Percentiles rank a stretch among this genome's conserved stretches.
These are phyloP conservation scores for Lactarius indigo DNA, from an alignment of 768 basidiomycete genomes.

Conservation along the genomic window DNA sequence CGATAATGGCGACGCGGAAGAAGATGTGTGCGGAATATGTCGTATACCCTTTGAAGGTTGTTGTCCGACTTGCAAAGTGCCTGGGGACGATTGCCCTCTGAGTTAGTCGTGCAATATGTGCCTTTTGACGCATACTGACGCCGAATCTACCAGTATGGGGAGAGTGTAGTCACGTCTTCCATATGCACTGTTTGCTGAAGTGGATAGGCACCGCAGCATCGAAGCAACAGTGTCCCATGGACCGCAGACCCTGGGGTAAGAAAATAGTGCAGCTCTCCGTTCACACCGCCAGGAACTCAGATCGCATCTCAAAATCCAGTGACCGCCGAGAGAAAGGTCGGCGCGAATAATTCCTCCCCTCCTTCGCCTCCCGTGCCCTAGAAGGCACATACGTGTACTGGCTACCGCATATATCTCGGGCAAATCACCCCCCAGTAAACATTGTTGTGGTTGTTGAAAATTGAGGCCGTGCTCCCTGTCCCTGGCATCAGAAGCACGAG, in stretches of 20 bases:
- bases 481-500: background rate
- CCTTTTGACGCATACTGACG: background rate
- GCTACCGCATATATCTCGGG: background rate
- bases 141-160: conserved; percentile 76
- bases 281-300: background rate
- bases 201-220: conserved; percentile 90
- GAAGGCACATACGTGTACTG: background rate
- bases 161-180: conserved; percentile 95
- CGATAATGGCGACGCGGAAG: conserved; percentile 58
- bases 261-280: conserved; percentile 13
- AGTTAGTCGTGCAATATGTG: conserved; percentile 47
- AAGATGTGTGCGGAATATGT: conserved; percentile 82
- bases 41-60: conserved; percentile 90
- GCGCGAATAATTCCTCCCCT: conserved; percentile 12
- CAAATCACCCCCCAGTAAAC: background rate
- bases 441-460: background rate
- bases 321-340: conserved; percentile 53
- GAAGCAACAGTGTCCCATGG: conserved; percentile 99
- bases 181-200: conserved; percentile 97
- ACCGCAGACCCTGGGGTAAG: conserved; percentile 88
- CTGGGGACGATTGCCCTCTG: conserved; percentile 92
- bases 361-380: background rate
- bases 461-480: background rate
- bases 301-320: conserved; percentile 32
- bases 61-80: conserved; percentile 94